Evolutionary conservation across 176 grass and related monocot genomes (phyloP).

Genomic region (Leersia perrieri): DNA sequence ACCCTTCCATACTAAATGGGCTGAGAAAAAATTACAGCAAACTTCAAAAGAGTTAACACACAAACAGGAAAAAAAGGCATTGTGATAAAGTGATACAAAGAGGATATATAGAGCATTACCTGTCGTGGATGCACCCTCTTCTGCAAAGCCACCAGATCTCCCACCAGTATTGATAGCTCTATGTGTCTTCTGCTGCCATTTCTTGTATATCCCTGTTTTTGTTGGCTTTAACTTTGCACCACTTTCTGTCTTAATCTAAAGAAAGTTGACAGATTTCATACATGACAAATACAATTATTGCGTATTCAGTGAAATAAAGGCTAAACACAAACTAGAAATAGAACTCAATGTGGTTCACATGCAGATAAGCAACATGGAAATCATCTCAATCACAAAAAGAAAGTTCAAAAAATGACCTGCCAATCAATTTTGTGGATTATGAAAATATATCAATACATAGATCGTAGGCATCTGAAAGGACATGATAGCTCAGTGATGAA

Average conservation of each 20-base stretch:
- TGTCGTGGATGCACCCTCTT: slow-evolving; percentile 32
- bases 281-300: background rate
- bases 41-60: background rate
- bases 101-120: slow-evolving; percentile 31
- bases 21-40: background rate
- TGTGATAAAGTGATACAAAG: background rate
- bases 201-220: slow-evolving; percentile 83
- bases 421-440: background rate
- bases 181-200: slow-evolving; percentile 86
- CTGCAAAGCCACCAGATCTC: slow-evolving; percentile 32
- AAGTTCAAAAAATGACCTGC: background rate
- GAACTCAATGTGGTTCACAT: background rate
- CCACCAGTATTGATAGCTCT: slow-evolving; percentile 60
- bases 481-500: background rate
- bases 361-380: background rate
- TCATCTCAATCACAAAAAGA: background rate
- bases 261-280: slow-evolving; percentile 4
- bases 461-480: background rate
- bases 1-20: background rate
- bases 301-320: background rate
- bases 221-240: slow-evolving; percentile 57
- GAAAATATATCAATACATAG: background rate
- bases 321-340: slow-evolving; percentile 3
- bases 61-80: background rate
- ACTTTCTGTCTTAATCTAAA: slow-evolving; percentile 77